Base-by-base conservation (phyloP, 2,329 filamentous ascomycete species). In the Conoideocrella luteorostrata region DNA sequence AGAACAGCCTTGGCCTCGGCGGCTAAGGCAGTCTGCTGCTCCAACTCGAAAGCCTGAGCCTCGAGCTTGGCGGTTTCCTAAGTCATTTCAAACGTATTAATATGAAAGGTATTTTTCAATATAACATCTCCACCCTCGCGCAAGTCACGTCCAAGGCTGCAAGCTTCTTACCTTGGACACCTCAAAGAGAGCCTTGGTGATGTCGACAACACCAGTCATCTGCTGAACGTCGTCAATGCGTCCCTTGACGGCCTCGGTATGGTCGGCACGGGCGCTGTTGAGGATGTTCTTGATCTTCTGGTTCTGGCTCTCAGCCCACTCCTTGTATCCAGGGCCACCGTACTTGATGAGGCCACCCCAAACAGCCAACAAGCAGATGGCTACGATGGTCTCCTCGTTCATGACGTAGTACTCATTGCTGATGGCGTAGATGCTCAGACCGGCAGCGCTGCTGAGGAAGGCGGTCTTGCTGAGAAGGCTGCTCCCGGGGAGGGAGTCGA, bases 331-430 rank as follows among this genome's bases (percentile, higher is more conserved):
- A 48, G 93, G 93, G 44, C 91, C 93, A 62, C 87, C 89, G 67
- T 88, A 96, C 72, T 94, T 93, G 74, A 88, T 91, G 60, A 95
- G 78, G 51, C 83, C 88, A 63, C 77, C 84, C 85, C 95, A 98
- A 65, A 97, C 87, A 66, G 85, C 88, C 64, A 97, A 75, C 61
- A 98, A 78, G 69, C 86, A 93, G 73, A 98, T 80, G 55, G 88
- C 87, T 63, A 95, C 87, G 65, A 98, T 86, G 52, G 90, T 86
- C 78, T 98, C 93, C 79, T 98, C 93, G 76, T 98, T 98, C 72
- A 98, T 79, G 67, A 98, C 89, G 73, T 96, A 97, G 77, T 97
- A 89, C 81, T 98, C 93, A 75, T 95, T 98, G 83, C 87, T 94
- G 73, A 98, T 89, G 63, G 89, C 93, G 66, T 93, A 95, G 68